Conservation (phyloP, 352 stramenopile species). For the Globisporangium irregulare region DNA sequence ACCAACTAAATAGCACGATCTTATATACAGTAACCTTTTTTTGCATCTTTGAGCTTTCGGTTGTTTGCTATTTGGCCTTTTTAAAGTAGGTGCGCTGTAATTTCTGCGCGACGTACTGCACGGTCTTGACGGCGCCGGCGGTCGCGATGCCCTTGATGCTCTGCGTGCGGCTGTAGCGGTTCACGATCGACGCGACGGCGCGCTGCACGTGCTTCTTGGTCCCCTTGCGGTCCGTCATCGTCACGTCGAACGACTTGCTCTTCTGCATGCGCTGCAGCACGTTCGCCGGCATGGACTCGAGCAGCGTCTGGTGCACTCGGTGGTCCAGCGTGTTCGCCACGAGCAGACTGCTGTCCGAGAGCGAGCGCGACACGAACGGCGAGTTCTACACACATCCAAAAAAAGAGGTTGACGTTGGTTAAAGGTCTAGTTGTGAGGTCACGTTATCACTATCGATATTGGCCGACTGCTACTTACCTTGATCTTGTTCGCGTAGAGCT, state of each 20-base stretch:
- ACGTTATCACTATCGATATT: not conserved
- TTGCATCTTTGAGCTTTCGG: constrained; percentile 1
- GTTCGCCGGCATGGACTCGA: constrained; percentile 52
- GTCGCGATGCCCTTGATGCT: constrained; percentile 89
- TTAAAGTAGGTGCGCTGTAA: constrained; percentile 85
- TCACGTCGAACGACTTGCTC: constrained; percentile 26
- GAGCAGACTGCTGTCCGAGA: constrained; percentile 38
- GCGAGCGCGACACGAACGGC: constrained; percentile 54
- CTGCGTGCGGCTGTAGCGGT: constrained; percentile 83
- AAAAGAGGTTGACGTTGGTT: not conserved
- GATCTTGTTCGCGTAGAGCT: constrained; percentile 77
- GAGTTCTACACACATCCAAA: constrained; percentile 38
- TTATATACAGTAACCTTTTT: not conserved
- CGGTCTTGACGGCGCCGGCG: constrained; percentile 73
- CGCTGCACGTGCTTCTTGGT: constrained; percentile 68
- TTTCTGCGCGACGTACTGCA: constrained; percentile 82
- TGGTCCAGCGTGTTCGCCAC: constrained; percentile 44
- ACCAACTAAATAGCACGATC: not conserved
- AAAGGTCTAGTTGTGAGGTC: not conserved
- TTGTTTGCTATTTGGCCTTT: constrained; percentile 17
- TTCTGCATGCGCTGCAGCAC: constrained; percentile 34
- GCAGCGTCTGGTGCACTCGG: constrained; percentile 36
- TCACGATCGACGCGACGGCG: constrained; percentile 65
- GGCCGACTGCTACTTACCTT: constrained; percentile 28
- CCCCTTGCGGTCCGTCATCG: constrained; percentile 26